These are phyloP conservation scores for Anisodus acutangulus DNA, from an alignment of 257 asterid genomes.

Conservation along the genomic window DNA sequence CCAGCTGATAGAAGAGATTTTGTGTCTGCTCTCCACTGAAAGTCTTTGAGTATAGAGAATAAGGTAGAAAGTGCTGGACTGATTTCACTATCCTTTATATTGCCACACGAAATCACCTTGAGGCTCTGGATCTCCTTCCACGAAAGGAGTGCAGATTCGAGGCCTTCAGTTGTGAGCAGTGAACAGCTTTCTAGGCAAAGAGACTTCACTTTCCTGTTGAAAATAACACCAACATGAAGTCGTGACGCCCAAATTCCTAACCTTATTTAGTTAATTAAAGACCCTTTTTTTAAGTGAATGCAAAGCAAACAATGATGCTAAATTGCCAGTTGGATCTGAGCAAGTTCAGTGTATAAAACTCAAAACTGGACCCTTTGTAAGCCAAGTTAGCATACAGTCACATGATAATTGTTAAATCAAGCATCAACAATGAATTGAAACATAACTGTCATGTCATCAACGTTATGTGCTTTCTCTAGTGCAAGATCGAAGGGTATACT, in stretches of 20 bases:
- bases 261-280: not conserved
- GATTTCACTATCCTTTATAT: constrained; percentile 63
- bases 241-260: constrained; percentile 1
- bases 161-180: constrained; percentile 58
- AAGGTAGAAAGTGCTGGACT: constrained; percentile 52
- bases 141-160: constrained; percentile 56
- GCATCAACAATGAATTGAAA: not conserved
- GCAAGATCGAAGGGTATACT: not conserved
- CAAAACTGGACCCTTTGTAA: not conserved
- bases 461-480: constrained; percentile 6
- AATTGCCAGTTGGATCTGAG: not conserved
- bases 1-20: constrained; percentile 52
- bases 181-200: constrained; percentile 74
- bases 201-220: constrained; percentile 58
- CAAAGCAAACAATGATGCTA: not conserved
- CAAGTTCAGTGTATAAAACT: not conserved
- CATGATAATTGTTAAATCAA: not conserved
- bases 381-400: not conserved
- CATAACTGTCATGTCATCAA: not conserved
- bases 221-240: constrained; percentile 14
- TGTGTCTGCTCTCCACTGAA: constrained; percentile 74
- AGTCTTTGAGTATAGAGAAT: constrained; percentile 56
- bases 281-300: constrained; percentile 2
- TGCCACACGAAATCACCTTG: constrained; percentile 61
- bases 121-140: constrained; percentile 71